Evolutionary conservation across 768 basidiomycete species (phyloP).

Genomic region (Podaxis rugospora): DNA sequence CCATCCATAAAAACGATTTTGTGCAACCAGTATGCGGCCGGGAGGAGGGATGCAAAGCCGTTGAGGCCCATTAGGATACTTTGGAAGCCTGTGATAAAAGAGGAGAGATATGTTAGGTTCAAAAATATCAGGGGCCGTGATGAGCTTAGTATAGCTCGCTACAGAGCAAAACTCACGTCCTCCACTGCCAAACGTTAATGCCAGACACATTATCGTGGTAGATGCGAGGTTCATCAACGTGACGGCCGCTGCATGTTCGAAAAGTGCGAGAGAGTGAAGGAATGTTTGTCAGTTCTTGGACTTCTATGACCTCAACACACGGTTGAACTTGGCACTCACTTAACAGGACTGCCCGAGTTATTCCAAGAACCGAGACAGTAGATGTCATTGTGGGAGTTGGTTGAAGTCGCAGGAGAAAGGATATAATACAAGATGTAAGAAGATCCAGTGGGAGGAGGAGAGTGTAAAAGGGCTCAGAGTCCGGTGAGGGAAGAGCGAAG

Average conservation of each 20-base stretch:
- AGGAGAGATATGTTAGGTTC: background rate
- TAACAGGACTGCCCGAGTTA: background rate
- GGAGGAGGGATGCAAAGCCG: slow-evolving; percentile 4
- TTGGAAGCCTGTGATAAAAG: slow-evolving; percentile 1
- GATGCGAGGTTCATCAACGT: slow-evolving; percentile 7
- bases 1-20: background rate
- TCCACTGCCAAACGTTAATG: slow-evolving; percentile 4
- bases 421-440: background rate
- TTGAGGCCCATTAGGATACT: slow-evolving; percentile 1
- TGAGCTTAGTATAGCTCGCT: background rate
- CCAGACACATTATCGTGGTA: slow-evolving; percentile 2
- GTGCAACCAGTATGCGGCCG: slow-evolving; percentile 8
- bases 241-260: background rate
- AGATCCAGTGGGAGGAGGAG: background rate
- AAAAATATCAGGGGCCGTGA: background rate
- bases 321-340: slow-evolving; percentile 1
- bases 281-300: background rate
- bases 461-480: background rate
- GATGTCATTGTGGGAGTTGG: background rate
- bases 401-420: background rate
- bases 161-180: background rate
- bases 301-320: background rate
- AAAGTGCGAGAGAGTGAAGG: background rate
- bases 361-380: background rate
- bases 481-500: background rate